Percentiles rank a stretch among this genome's conserved stretches.
phyloP scores from a whole-genome alignment of 225 moss, liverwort and hornwort species.

The Straminergon stramineum region DNA sequence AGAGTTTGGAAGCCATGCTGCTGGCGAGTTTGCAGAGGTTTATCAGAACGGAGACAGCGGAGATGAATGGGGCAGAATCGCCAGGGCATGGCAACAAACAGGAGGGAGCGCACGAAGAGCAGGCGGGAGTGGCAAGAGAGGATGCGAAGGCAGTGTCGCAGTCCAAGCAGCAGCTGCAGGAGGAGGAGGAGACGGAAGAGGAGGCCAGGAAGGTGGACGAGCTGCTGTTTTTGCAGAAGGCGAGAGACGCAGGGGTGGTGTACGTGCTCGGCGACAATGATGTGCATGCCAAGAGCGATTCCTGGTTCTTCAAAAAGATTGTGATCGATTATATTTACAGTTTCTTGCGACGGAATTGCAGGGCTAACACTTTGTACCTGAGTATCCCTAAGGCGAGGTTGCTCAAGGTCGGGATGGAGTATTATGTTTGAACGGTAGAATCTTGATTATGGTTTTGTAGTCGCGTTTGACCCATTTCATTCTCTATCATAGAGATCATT shows the following conservation, averaged over 20 bases:
- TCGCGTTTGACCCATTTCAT: not conserved
- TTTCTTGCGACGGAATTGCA: conserved; percentile 44
- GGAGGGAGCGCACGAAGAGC: not conserved
- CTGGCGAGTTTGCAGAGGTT: conserved; percentile 41
- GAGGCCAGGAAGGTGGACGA: conserved; percentile 11
- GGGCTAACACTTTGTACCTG: conserved; percentile 38
- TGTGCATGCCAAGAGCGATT: conserved; percentile 47
- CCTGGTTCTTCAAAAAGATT: conserved; percentile 49
- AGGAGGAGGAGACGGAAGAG: not conserved
- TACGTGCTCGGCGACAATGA: conserved; percentile 58
- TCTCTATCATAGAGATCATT: not conserved
- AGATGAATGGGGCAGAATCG: not conserved
- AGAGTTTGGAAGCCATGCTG: conserved; percentile 49
- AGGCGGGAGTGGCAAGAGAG: not conserved
- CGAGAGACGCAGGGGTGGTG: conserved; percentile 57
- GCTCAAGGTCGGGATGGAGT: conserved; percentile 74
- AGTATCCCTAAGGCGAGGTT: conserved; percentile 48
- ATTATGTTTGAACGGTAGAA: conserved; percentile 17
- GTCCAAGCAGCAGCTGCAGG: not conserved
- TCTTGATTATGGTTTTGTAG: not conserved
- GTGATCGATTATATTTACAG: conserved; percentile 50
- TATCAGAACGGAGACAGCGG: conserved; percentile 34
- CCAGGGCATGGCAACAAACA: not conserved
- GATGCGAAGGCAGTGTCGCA: not conserved
- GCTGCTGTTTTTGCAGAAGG: conserved; percentile 29